Conservation (phyloP, 768 basidiomycete genomes). For the Rubroboletus satanas region DNA sequence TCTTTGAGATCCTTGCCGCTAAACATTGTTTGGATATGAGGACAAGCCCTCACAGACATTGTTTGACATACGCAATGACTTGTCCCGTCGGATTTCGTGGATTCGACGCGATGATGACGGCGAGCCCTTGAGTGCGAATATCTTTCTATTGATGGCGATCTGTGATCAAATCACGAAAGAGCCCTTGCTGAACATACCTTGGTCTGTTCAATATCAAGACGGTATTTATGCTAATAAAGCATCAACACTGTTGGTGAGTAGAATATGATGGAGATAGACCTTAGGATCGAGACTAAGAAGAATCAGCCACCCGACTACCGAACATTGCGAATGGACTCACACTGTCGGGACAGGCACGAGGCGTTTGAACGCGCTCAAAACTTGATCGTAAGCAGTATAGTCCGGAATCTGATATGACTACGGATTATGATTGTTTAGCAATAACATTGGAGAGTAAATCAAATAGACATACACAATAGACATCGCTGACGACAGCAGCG, state of each 20-base stretch:
- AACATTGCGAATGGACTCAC: constrained; percentile 40
- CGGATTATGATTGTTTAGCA: neutral
- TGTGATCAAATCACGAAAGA: neutral
- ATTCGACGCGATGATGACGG: constrained; percentile 86
- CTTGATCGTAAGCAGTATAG: constrained; percentile 86
- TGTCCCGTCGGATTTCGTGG: constrained; percentile 99
- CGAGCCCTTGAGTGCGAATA: constrained; percentile 76
- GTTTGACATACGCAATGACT: constrained; percentile 52
- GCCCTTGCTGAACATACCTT: constrained; percentile 40
- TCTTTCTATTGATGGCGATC: constrained; percentile 49
- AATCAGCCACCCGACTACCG: neutral
- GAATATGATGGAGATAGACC: constrained; percentile 22
- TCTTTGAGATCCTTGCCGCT: constrained; percentile 80
- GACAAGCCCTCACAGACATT: neutral
- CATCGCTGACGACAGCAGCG: constrained; percentile 88
- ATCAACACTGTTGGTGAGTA: constrained; percentile 5
- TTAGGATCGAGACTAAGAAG: constrained; percentile 43
- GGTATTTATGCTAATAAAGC: constrained; percentile 55
- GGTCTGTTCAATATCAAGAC: constrained; percentile 74
- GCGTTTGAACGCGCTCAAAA: constrained; percentile 80
- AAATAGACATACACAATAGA: constrained; percentile 59
- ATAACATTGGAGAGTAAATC: neutral
- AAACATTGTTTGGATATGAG: constrained; percentile 10
- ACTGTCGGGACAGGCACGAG: constrained; percentile 89
- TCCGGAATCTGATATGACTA: constrained; percentile 90